Evolutionary conservation across 2,329 filamentous ascomycete species (phyloP).

Genomic region (Coniochaeta ligniaria): DNA sequence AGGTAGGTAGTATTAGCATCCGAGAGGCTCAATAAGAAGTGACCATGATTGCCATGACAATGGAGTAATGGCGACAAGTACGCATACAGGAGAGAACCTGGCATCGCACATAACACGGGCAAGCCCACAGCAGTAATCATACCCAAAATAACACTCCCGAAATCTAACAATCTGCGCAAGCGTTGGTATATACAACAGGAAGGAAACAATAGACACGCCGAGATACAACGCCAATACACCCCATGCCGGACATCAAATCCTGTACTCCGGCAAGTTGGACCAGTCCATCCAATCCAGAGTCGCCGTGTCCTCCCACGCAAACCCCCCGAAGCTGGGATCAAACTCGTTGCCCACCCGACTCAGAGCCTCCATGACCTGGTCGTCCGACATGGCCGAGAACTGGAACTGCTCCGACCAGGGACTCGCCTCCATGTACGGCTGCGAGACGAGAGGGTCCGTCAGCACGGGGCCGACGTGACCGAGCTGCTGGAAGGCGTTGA

Average conservation of each 20-base stretch:
- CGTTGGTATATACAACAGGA: neutral
- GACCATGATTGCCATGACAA: no score
- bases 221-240: conserved; percentile 3
- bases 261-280: conserved; percentile 35
- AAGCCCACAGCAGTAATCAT: no score
- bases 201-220: neutral
- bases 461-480: conserved; percentile 13
- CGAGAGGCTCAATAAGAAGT: neutral
- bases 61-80: no score
- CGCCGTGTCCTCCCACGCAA: conserved; percentile 52
- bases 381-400: conserved; percentile 63
- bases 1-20: neutral
- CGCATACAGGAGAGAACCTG: no score
- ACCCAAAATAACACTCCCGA: no score
- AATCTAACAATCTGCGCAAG: neutral
- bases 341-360: conserved; percentile 56
- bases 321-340: conserved; percentile 44
- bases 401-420: conserved; percentile 47
- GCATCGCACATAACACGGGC: no score
- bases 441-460: conserved; percentile 16
- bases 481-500: conserved; percentile 1
- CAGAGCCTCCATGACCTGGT: conserved; percentile 59
- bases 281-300: conserved; percentile 51
- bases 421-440: conserved; percentile 16
- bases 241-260: conserved; percentile 20